These are phyloP conservation scores for Alnus rubra DNA, from an alignment of 306 rosid species.

Conservation along the genomic window DNA sequence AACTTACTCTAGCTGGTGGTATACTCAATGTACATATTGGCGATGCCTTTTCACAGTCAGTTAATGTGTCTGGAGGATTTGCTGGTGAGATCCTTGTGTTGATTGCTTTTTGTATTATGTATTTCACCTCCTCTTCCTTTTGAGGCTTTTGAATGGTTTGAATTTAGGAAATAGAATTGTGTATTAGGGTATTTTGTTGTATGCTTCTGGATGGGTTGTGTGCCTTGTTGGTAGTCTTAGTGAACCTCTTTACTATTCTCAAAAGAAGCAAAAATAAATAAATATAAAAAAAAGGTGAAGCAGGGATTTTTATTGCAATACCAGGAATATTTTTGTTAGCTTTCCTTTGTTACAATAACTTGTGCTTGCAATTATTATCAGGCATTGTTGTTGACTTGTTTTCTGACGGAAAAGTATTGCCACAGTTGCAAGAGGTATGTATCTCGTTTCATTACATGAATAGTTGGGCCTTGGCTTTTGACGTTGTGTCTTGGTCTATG, in stretches of 20 bases:
- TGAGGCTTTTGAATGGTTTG: constrained; percentile 9
- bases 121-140: constrained; percentile 6
- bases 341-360: constrained; percentile 30
- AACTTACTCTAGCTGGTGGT: constrained; percentile 72
- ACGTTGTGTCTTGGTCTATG: constrained; percentile 1
- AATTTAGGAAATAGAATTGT: constrained; percentile 1
- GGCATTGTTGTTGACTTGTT: constrained; percentile 86
- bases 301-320: background rate
- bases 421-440: constrained; percentile 80
- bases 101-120: constrained; percentile 22
- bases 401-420: constrained; percentile 73
- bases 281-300: background rate
- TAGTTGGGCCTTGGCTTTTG: constrained; percentile 14
- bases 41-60: constrained; percentile 67
- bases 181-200: constrained; percentile 13
- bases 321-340: constrained; percentile 6
- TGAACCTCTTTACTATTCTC: background rate
- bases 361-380: constrained; percentile 48
- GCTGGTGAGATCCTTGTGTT: constrained; percentile 68
- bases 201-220: constrained; percentile 13
- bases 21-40: constrained; percentile 73
- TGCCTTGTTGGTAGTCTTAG: background rate
- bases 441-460: constrained; percentile 18
- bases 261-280: background rate
- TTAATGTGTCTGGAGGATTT: constrained; percentile 55